Base-by-base conservation (phyloP, 306 rosid genomes). In the Trichosanthes cucumerina region DNA sequence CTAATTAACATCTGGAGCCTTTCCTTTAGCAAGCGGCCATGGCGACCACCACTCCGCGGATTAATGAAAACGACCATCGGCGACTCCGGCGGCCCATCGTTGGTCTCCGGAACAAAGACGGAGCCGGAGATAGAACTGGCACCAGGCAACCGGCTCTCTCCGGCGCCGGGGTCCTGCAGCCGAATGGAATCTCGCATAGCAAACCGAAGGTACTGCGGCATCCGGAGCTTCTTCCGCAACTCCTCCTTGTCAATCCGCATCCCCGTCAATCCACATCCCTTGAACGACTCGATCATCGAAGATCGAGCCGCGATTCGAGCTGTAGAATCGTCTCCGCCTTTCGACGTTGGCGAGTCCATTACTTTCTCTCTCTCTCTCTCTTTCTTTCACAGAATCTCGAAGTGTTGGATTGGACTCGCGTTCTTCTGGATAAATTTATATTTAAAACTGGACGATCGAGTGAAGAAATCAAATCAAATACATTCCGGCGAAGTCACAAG, bases 121-220 rank as follows among this genome's bases (percentile, higher is more conserved):
- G 71, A 41, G 13, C 62, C 83, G 41, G 75, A 72, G 57, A 70
- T 53, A 69, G 75, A 64, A 43, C 7, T 75, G 60, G 46, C 76
- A 58, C 70, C 82, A 10, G 76, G 79, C 44, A 83, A 83, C 9
- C 86, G 85, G 73, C 86, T 81, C 81, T 92, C 89, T 0, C 96
- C 93, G 78, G 98, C 96, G 65, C 64, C 44, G 1, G 89, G 85
- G 73, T 96, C 96, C 88, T 86, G 75, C 2, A 79, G 81, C 10
- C 96, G 85, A 14, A 96, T 93, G 64, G 91, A 88, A 78, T 93
- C 98, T 3, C 99, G 91, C 97, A 96, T 88, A 74, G 98, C 99
- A 54, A 68, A 79, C 13, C 99, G 96, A 41, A 96, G 88, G 77
- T 91, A 90, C 64, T 85, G 90, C 46, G 98, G 98, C 93, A 96